Conservation (phyloP, 768 basidiomycete genomes). For the Podaxis sp. region DNA sequence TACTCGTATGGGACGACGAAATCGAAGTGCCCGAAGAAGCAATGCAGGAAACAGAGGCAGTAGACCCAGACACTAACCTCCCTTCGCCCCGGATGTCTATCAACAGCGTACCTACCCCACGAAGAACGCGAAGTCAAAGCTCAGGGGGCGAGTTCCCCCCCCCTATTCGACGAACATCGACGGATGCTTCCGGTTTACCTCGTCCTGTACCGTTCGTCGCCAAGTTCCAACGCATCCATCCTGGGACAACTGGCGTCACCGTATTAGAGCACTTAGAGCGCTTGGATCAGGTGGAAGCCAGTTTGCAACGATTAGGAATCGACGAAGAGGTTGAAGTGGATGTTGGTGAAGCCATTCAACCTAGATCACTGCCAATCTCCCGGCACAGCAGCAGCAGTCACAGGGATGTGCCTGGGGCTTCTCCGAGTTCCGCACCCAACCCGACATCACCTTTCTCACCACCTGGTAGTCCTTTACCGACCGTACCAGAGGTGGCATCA, state of each 20-base stretch:
- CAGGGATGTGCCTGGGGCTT: conserved; percentile 9
- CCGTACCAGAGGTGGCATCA: conserved; percentile 56
- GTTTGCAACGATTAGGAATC: conserved; percentile 69
- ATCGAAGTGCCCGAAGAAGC: conserved; percentile 67
- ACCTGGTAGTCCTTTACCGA: conserved; percentile 58
- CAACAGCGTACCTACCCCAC: conserved; percentile 59
- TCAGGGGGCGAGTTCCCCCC: conserved; percentile 75
- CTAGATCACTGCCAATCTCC: conserved; percentile 24
- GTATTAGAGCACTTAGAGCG: conserved; percentile 85
- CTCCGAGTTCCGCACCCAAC: conserved; percentile 16
- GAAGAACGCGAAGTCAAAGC: conserved; percentile 56
- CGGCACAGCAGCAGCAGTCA: conserved; percentile 16
- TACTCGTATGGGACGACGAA: conserved; percentile 86
- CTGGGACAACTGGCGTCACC: conserved; percentile 83
- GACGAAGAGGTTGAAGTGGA: conserved; percentile 61
- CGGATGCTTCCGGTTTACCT: conserved; percentile 59
- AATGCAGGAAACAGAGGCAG: conserved; percentile 22
- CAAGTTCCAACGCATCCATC: conserved; percentile 83
- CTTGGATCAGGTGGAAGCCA: conserved; percentile 79
- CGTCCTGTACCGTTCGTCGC: conserved; percentile 81
- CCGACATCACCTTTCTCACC: conserved; percentile 50
- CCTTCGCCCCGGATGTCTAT: conserved; percentile 63
- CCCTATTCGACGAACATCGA: conserved; percentile 62
- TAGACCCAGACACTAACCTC: conserved; percentile 36
- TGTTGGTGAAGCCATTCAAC: conserved; percentile 52